These are phyloP conservation scores for Gossypium gossypioides DNA, from an alignment of 441 rosid species.

Conservation along the genomic window DNA sequence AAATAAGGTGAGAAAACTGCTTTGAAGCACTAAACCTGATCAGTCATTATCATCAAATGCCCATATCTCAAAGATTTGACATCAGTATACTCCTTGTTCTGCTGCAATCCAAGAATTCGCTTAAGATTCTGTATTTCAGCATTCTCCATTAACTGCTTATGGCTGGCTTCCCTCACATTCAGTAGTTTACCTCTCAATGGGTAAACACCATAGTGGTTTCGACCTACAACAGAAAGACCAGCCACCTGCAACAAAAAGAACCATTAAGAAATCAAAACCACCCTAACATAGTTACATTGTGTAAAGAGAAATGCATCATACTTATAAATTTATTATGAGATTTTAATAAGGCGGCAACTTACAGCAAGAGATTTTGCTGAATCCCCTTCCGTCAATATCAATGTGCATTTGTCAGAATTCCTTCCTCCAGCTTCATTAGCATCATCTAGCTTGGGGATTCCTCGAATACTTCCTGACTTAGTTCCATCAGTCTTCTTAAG, in stretches of 20 bases:
- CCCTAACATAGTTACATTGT: neutral
- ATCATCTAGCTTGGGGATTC: constrained; percentile 74
- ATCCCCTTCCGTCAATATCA: constrained; percentile 96
- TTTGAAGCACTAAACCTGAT: constrained; percentile 46
- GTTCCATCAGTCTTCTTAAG: constrained; percentile 87
- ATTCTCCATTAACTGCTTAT: constrained; percentile 70
- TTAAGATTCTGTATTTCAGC: constrained; percentile 73
- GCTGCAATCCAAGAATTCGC: constrained; percentile 92
- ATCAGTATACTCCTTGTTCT: constrained; percentile 49
- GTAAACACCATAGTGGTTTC: constrained; percentile 71
- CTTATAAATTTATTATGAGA: neutral
- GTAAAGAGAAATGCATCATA: neutral
- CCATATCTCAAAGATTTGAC: constrained; percentile 86
- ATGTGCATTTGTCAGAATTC: constrained; percentile 64
- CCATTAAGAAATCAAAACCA: neutral
- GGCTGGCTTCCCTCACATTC: constrained; percentile 88
- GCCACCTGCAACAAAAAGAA: constrained; percentile 47
- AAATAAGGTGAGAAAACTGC: neutral
- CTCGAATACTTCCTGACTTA: constrained; percentile 48
- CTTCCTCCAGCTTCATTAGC: constrained; percentile 85
- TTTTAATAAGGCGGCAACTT: constrained; percentile 22
- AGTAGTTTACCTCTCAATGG: constrained; percentile 87
- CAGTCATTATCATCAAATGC: constrained; percentile 96
- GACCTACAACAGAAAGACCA: constrained; percentile 63
- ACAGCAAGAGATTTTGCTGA: constrained; percentile 95